Base-by-base conservation (phyloP, 495 filamentous ascomycete species). In the Annulohypoxylon nitens region DNA sequence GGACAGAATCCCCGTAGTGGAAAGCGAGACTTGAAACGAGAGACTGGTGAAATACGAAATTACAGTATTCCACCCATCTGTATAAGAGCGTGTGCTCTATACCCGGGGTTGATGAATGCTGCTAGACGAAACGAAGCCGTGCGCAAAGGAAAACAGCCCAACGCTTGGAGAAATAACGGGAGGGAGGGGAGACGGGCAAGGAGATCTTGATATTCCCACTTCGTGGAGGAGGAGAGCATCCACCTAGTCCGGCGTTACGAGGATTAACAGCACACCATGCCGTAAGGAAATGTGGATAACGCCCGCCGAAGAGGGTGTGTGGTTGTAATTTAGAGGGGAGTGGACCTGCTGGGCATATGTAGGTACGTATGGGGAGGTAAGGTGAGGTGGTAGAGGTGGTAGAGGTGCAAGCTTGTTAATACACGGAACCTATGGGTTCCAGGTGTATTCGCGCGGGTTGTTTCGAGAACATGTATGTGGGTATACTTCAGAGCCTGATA, bases 1-100 rank as follows among this genome's bases (percentile, higher is more conserved):
- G 64, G 45, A 55, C 37, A 39, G 11, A 61, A 57, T 60, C 54
- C 65, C 70, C 65, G 60, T 57, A 50, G 37, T 57, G 50, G 26
- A 66, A 50, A 67, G 62, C 57, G 58, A 61, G 47, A 62, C 62
- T 71, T 75, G 72, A 75, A 75, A 75, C 67, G 64, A 68, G 60
- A 67, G 67, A 64, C 67, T 61, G 62, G 71, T 48, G 51, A 71
- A 65, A 70, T 71, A 71, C 72, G 72, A 75, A 64, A 75, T 71
- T 75, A 68, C 55, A 60, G 60, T 75, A 63, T 67, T 6, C 47
- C 63, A 71, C 63, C 67, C 67, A 61, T 75, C 70, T 59, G 67
- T 75, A 75, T 68, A 68, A 57, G 72, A 70, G 72, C 63, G 58
- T 14, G 67, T 12, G 59, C 60, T 61, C 60, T 67, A 71, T 68